phyloP scores from a whole-genome alignment of 139 green algal species.

The Chlamydomonas urium region DNA sequence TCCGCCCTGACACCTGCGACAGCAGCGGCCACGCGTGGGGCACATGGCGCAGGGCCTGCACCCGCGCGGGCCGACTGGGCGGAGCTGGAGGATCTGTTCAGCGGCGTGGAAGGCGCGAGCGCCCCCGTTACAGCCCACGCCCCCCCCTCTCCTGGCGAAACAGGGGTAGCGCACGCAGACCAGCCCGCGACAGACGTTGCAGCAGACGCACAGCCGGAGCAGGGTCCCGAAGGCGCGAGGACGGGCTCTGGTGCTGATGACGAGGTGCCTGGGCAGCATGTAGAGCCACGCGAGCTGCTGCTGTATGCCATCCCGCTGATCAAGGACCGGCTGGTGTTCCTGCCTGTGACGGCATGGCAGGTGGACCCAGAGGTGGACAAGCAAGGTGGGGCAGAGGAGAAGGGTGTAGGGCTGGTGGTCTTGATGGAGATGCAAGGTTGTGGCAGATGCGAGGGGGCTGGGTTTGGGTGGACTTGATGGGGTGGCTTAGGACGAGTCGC shows the following conservation, averaged over 20 bases:
- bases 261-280: too few relatives aligned
- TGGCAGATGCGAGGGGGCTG: neutral
- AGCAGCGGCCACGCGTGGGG: too few relatives aligned
- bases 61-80: too few relatives aligned
- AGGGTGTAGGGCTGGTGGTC: neutral
- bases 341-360: neutral
- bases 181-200: neutral
- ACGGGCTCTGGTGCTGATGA: too few relatives aligned
- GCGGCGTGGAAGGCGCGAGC: too few relatives aligned
- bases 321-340: constrained; percentile 3
- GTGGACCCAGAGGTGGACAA: constrained; percentile 1
- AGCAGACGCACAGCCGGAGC: neutral
- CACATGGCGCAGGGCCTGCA: too few relatives aligned
- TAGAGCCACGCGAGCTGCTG: neutral
- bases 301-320: constrained; percentile 1
- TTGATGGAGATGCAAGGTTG: neutral
- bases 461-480: neutral
- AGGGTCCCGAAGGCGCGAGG: too few relatives aligned
- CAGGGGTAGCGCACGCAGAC: too few relatives aligned
- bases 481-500: neutral
- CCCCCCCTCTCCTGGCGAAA: too few relatives aligned
- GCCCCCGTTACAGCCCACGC: too few relatives aligned
- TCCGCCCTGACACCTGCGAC: too few relatives aligned
- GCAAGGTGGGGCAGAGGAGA: neutral
- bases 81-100: too few relatives aligned